Evolutionary conservation across 148 eudicot species (phyloP), one percentile per base, ranked within the genome.

Genomic region (Linanthus parryae): DNA sequence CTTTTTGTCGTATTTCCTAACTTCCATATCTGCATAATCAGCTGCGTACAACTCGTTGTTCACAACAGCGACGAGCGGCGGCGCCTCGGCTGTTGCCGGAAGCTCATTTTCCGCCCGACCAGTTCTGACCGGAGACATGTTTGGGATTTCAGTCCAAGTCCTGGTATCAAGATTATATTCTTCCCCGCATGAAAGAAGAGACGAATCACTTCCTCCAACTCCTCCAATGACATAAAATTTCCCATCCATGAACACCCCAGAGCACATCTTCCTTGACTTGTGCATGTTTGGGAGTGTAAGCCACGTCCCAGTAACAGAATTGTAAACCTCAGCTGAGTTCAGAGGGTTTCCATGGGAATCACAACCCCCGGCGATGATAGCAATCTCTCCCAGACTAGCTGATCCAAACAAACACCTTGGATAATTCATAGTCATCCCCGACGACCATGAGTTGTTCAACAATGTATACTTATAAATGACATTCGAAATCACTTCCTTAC

Each of bases 191-290:
- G 82, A 78, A 25, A 85, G 72, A 60, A 70, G 59, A 47, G 38
- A 47, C 2, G 66, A 69, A 18, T 80, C 77, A 25, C 20, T 38
- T 15, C 78, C 85, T 37, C 84, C 83, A 1, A 72, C 71, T 15
- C 97, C 97, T 15, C 97, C 97, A 31, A 90, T 85, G 7, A 85
- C 97, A 28, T 90, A 85, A 55, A 85, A 90, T 38, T 90, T 90
- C 2, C 81, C 85, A 29, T 90, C 92, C 95, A 90, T 90, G 35
- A 85, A 85, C 3, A 90, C 77, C 12, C 74, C 86, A 0, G 97
- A 90, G 54, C 92, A 85, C 88, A 83, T 85, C 37, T 85, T 85
- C 38, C 97, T 53, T 0, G 82, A 69, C 45, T 82, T 85, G 29
- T 56, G 66, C 92, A 90, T 80, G 61, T 61, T 63, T 9, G 92